These are phyloP conservation scores for Graphium sp. DNA, from an alignment of 2,329 filamentous ascomycete genomes.

Conservation along the genomic window DNA sequence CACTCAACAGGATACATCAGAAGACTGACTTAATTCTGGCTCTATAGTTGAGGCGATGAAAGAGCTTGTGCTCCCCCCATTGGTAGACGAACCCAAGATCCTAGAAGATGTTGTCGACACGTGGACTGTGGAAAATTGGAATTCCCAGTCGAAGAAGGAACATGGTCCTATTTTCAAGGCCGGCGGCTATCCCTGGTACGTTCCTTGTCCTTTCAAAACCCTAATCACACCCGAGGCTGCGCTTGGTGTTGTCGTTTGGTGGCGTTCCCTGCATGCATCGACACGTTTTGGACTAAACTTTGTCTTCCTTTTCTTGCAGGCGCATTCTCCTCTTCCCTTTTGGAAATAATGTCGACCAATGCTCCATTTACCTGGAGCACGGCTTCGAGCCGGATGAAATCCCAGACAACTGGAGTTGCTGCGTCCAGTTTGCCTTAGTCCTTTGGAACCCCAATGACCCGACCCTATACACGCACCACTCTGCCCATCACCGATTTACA, in stretches of 20 bases:
- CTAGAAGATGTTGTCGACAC: slow-evolving; percentile 62
- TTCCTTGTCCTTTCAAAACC: slow-evolving; percentile 5
- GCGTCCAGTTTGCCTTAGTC: slow-evolving; percentile 87
- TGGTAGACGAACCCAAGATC: slow-evolving; percentile 61
- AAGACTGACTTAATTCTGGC: slow-evolving; percentile 2
- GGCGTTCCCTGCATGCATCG: background rate
- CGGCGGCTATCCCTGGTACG: slow-evolving; percentile 73
- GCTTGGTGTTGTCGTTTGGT: background rate
- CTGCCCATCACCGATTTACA: slow-evolving; percentile 89
- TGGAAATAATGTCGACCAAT: slow-evolving; percentile 86
- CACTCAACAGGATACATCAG: background rate
- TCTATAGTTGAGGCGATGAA: slow-evolving; percentile 65
- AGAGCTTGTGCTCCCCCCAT: slow-evolving; percentile 56
- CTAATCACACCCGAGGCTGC: background rate
- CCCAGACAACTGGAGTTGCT: slow-evolving; percentile 90
- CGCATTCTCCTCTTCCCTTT: slow-evolving; percentile 89
- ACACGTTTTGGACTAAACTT: slow-evolving; percentile 5
- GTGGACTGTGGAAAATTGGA: slow-evolving; percentile 82
- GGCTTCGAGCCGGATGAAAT: slow-evolving; percentile 61
- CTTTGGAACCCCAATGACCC: slow-evolving; percentile 91
- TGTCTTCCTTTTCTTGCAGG: slow-evolving; percentile 28
- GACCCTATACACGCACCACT: slow-evolving; percentile 64
- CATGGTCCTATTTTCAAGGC: slow-evolving; percentile 81
- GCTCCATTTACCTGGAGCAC: slow-evolving; percentile 92
- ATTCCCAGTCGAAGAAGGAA: slow-evolving; percentile 57